These are phyloP conservation scores for Xylaria grammica DNA, from an alignment of 495 filamentous ascomycete species.

Conservation along the genomic window DNA sequence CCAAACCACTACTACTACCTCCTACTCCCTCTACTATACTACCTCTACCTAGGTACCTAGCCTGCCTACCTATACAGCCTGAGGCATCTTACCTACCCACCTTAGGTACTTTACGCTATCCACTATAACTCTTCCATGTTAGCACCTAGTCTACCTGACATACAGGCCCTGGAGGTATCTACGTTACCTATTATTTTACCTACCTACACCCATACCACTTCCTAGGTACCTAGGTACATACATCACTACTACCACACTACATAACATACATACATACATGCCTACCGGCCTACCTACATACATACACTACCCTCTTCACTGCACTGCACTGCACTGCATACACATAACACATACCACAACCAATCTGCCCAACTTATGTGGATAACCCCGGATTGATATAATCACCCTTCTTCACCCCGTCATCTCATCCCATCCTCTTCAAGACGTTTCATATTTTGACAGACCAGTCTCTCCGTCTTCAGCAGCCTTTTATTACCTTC, in stretches of 20 bases:
- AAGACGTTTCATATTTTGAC: slow-evolving; percentile 24
- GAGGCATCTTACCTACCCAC: not conserved
- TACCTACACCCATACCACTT: no score
- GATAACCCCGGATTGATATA: slow-evolving; percentile 29
- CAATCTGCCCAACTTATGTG: slow-evolving; percentile 16
- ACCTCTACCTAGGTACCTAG: not conserved
- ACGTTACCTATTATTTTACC: not conserved
- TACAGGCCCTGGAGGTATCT: no score
- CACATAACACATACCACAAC: not conserved
- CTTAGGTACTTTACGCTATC: no score
- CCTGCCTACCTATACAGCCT: not conserved
- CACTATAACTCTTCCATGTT: no score
- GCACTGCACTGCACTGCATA: not conserved
- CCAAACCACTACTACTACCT: no score
- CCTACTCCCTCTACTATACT: no score
- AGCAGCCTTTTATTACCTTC: not conserved
- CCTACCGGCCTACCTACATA: no score
- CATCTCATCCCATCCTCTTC: slow-evolving; percentile 14
- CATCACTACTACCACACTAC: not conserved
- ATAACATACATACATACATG: no score
- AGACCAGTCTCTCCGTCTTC: slow-evolving; percentile 11
- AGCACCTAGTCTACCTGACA: no score
- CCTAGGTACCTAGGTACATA: no score
- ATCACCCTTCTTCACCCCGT: slow-evolving; percentile 21
- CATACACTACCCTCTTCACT: no score